Evolutionary conservation across 164 flowering plant species (phyloP).

Genomic region (Vitis rupestris): DNA sequence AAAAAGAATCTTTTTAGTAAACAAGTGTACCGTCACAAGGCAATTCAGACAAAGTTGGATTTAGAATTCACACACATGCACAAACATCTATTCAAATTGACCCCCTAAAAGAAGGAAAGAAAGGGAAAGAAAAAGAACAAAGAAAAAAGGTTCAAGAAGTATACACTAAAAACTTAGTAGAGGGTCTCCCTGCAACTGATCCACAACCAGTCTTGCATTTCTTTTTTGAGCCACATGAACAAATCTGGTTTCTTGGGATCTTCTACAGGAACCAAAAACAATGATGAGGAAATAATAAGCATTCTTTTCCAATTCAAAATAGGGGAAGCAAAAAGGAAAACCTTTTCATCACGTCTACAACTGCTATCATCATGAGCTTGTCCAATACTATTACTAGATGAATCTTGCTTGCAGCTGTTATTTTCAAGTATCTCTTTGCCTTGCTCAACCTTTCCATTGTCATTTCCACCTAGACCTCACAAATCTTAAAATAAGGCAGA

Average conservation of each 20-base stretch:
- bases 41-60: too few species aligned
- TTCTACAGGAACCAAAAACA: slow-evolving; percentile 39
- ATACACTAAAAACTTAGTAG: slow-evolving; percentile 49
- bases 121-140: not conserved
- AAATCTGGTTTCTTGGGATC: slow-evolving; percentile 65
- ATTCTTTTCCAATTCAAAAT: slow-evolving; percentile 4
- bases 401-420: slow-evolving; percentile 12
- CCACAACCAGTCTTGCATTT: slow-evolving; percentile 91
- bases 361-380: slow-evolving; percentile 20
- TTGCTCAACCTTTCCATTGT: slow-evolving; percentile 28
- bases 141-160: slow-evolving; percentile 14
- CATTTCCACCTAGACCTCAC: slow-evolving; percentile 15
- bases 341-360: slow-evolving; percentile 38
- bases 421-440: slow-evolving; percentile 15
- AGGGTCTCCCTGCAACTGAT: slow-evolving; percentile 42
- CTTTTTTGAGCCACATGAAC: slow-evolving; percentile 95
- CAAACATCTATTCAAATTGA: too few species aligned
- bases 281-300: not conserved
- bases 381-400: slow-evolving; percentile 17
- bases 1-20: too few species aligned
- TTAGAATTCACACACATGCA: too few species aligned
- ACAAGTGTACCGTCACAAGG: too few species aligned
- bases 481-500: not conserved
- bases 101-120: not conserved
- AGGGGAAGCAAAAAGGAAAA: slow-evolving; percentile 14